Evolutionary conservation across 2,329 filamentous ascomycete genomes (phyloP).

Genomic region (Thelonectria discophora): DNA sequence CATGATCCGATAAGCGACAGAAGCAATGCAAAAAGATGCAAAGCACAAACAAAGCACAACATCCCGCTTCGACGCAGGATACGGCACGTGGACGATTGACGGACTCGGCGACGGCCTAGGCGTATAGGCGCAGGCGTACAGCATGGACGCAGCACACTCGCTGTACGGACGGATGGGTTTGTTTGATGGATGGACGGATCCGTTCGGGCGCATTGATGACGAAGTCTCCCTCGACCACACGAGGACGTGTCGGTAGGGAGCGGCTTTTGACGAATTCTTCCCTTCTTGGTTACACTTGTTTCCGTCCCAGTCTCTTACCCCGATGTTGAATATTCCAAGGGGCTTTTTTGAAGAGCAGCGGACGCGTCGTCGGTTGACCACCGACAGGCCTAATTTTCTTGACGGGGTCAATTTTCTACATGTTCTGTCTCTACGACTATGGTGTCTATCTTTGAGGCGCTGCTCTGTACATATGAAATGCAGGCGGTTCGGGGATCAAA

Average conservation of each 20-base stretch:
- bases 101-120: constrained; percentile 32
- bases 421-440: constrained; percentile 20
- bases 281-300: constrained; percentile 29
- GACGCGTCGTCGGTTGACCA: constrained; percentile 14
- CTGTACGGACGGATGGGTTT: constrained; percentile 31
- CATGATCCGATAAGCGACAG: constrained; percentile 47
- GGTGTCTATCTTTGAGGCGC: constrained; percentile 31
- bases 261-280: constrained; percentile 23
- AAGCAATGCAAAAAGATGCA: constrained; percentile 23
- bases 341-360: constrained; percentile 14
- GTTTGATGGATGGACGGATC: constrained; percentile 33
- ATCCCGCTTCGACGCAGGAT: constrained; percentile 5
- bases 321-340: constrained; percentile 3
- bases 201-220: constrained; percentile 30
- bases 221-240: constrained; percentile 20
- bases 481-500: constrained; percentile 26
- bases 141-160: constrained; percentile 34
- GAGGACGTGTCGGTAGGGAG: constrained; percentile 7
- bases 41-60: constrained; percentile 23
- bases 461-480: constrained; percentile 37
- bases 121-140: constrained; percentile 33
- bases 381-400: constrained; percentile 13
- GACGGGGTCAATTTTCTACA: constrained; percentile 14
- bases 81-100: constrained; percentile 37
- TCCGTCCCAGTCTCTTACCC: constrained; percentile 32